These are phyloP conservation scores for Hyaloscypha variabilis DNA, from an alignment of 495 filamentous ascomycete genomes.

Conservation along the genomic window DNA sequence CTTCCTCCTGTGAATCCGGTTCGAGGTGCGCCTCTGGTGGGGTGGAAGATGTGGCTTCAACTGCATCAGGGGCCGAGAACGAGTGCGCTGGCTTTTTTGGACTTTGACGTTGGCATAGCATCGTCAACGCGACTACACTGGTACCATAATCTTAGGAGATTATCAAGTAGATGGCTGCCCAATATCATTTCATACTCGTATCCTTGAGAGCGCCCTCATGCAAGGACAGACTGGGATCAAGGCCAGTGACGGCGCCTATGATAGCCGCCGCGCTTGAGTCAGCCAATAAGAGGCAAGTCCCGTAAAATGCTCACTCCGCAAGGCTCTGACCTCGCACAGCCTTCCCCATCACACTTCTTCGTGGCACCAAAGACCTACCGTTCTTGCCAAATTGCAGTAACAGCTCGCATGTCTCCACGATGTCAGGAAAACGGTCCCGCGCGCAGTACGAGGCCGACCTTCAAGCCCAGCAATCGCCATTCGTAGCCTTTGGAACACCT, in stretches of 20 bases:
- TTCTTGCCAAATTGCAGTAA: not conserved
- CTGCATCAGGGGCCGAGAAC: not conserved
- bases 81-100: not conserved
- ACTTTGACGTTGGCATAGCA: not conserved
- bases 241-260: not conserved
- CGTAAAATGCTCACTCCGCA: not conserved
- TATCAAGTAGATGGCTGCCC: not conserved
- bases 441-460: constrained; percentile 78
- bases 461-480: constrained; percentile 73
- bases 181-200: not conserved
- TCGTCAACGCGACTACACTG: not conserved
- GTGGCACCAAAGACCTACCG: not conserved
- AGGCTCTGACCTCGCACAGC: constrained; percentile 5
- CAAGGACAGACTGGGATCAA: not conserved
- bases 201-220: not conserved
- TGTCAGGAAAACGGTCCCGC: constrained; percentile 82
- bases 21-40: not conserved
- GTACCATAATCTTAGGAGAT: not conserved
- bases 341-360: constrained; percentile 1
- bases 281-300: constrained; percentile 10
- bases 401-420: constrained; percentile 37
- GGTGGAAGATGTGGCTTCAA: not conserved
- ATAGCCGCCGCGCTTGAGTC: constrained; percentile 11
- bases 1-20: not conserved
- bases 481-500: constrained; percentile 82